Percentiles rank a stretch among this genome's conserved stretches.
These are phyloP conservation scores for Podospora fimiseda DNA, from an alignment of 495 filamentous ascomycete species.

Conservation along the genomic window DNA sequence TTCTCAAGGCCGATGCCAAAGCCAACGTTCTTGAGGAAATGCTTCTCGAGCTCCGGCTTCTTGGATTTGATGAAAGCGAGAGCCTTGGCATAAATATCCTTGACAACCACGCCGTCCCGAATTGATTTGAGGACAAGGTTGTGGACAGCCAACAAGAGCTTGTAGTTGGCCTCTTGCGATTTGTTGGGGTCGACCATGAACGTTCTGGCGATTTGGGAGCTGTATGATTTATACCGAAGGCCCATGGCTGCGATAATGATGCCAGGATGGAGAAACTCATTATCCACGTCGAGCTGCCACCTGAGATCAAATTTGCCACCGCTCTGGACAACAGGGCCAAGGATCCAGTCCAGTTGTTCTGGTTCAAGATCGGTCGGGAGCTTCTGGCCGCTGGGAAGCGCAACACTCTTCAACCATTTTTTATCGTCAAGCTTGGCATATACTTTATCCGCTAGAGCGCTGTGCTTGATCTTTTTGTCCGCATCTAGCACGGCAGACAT, in stretches of 20 bases:
- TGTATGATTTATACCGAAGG: slow-evolving; percentile 89
- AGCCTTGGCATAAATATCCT: slow-evolving; percentile 90
- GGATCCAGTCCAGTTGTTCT: slow-evolving; percentile 87
- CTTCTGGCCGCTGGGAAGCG: slow-evolving; percentile 60
- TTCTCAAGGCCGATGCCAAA: slow-evolving; percentile 89
- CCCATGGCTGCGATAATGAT: slow-evolving; percentile 90
- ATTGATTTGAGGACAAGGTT: slow-evolving; percentile 83
- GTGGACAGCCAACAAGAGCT: slow-evolving; percentile 78
- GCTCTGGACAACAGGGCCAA: slow-evolving; percentile 88
- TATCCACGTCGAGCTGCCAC: slow-evolving; percentile 64
- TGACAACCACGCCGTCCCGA: slow-evolving; percentile 76
- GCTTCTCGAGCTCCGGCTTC: slow-evolving; percentile 88
- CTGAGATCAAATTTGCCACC: slow-evolving; percentile 91
- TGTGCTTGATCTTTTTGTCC: slow-evolving; percentile 94
- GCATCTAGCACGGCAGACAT: slow-evolving; percentile 93
- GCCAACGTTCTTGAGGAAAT: slow-evolving; percentile 86
- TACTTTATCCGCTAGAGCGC: slow-evolving; percentile 72
- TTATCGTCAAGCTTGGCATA: slow-evolving; percentile 83
- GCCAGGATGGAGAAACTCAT: slow-evolving; percentile 81
- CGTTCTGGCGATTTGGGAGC: slow-evolving; percentile 80
- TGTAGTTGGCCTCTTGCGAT: slow-evolving; percentile 88
- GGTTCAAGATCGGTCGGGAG: slow-evolving; percentile 81
- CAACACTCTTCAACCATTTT: slow-evolving; percentile 83
- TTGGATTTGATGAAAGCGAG: slow-evolving; percentile 68
- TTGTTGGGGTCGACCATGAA: slow-evolving; percentile 97